Conservation (phyloP, 441 rosid species). For the Populus hybrid region DNA sequence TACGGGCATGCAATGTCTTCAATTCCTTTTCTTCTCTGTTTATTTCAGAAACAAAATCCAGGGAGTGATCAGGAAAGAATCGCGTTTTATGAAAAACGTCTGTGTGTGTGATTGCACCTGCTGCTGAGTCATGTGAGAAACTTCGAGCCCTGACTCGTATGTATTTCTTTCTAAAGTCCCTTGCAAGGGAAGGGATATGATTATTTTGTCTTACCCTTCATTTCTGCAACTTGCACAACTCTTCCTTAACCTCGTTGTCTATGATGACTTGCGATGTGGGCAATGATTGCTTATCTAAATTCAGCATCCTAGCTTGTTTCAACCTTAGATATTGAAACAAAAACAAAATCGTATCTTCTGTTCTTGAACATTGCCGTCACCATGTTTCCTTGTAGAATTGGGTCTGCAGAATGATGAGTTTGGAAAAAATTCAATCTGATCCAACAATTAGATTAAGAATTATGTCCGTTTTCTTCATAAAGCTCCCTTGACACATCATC, state of each 20-base stretch:
- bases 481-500: too few species aligned
- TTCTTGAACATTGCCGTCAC: background rate
- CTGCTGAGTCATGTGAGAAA: background rate
- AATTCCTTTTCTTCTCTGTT: background rate
- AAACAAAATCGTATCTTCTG: background rate
- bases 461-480: too few species aligned
- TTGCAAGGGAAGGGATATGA: background rate
- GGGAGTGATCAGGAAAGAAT: background rate
- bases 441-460: background rate
- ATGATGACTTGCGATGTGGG: background rate
- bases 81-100: background rate
- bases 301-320: background rate
- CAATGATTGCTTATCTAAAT: background rate
- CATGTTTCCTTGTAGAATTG: background rate
- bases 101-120: background rate
- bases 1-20: background rate
- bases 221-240: background rate
- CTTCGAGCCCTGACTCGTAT: background rate
- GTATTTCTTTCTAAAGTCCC: too few species aligned
- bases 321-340: background rate
- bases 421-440: background rate
- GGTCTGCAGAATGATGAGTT: background rate
- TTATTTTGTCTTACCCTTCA: background rate
- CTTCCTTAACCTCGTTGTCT: background rate
- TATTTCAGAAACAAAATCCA: background rate